Evolutionary conservation across 2,329 filamentous ascomycete genomes (phyloP), one percentile per base, ranked within the genome.

Genomic region (Dactylella cylindrospora): DNA sequence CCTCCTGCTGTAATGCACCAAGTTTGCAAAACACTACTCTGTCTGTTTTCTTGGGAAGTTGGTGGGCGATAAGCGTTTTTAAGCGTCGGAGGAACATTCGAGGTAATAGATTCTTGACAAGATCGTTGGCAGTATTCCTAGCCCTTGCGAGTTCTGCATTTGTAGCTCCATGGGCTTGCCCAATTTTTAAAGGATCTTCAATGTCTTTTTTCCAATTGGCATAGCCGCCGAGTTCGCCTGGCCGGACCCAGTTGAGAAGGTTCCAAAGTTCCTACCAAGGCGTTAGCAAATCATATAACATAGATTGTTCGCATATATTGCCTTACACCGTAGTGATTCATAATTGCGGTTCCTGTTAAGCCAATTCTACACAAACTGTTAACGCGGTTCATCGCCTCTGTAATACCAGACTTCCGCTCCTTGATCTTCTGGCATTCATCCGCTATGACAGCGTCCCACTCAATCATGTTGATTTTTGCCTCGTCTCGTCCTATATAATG

Each of bases 361-460:
- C 93, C 93, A 62, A 98, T 90, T 26, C 93, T 82, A 70, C 93
- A 97, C 2, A 97, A 79, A 0, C 90, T 84, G 68, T 98, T 98
- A 67, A 97, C 78, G 64, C 90, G 82, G 68, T 89, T 87, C 85
- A 98, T 91, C 0, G 90, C 84, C 69, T 86, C 82, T 0, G 91
- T 93, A 5, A 85, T 86, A 64, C 85, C 86, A 0, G 90, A 85
- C 35, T 76, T 79, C 41, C 80, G 79, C 67, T 91, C 89, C 74
- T 97, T 98, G 70, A 97, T 82, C 29, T 79, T 78, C 70, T 98
- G 93, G 68, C 90, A 96, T 73, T 98, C 93, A 67, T 98, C 93
- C 1, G 90, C 91, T 47, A 98, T 82, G 1, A 95, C 86, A 66
- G 87, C 91, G 71, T 98, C 93, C 93, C 93, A 98, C 46, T 85